These are phyloP conservation scores for Hygrophorus russula DNA, from an alignment of 768 basidiomycete species.

Conservation along the genomic window DNA sequence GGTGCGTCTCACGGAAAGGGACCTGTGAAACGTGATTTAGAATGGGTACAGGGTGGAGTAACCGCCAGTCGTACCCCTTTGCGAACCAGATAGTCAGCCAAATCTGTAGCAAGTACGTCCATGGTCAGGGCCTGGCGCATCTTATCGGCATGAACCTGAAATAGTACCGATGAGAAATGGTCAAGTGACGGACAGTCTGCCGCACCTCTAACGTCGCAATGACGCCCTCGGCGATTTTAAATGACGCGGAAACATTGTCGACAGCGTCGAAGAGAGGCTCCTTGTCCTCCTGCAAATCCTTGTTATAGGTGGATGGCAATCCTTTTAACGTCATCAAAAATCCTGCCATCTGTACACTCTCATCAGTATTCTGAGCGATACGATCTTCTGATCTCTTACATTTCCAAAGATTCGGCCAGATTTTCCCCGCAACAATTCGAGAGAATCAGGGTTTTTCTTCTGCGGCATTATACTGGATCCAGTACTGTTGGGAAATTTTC, in stretches of 20 bases:
- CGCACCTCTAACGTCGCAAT: conserved; percentile 79
- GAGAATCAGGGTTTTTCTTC: conserved; percentile 97
- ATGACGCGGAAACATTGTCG: conserved; percentile 77
- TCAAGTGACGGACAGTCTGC: conserved; percentile 3
- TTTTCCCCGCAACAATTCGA: conserved; percentile 93
- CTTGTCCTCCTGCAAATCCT: conserved; percentile 98
- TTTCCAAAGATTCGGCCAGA: conserved; percentile 90
- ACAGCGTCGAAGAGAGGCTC: conserved; percentile 94
- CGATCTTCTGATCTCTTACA: conserved; percentile 28
- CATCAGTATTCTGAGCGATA: conserved; percentile 4
- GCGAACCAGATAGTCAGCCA: conserved; percentile 97
- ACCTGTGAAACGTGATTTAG: conserved; percentile 40
- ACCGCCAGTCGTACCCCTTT: conserved; percentile 67
- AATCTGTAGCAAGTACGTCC: conserved; percentile 97
- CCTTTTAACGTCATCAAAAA: conserved; percentile 98
- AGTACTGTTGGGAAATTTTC: conserved; percentile 42
- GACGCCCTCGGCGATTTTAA: conserved; percentile 92
- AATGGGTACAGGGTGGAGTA: neutral
- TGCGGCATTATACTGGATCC: conserved; percentile 99
- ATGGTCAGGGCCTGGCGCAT: conserved; percentile 89
- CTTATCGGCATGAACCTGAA: conserved; percentile 76
- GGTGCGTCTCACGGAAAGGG: conserved; percentile 98
- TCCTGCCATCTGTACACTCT: conserved; percentile 71
- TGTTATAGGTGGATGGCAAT: conserved; percentile 97
- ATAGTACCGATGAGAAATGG: neutral